A percentile compares a stretch with the other conserved stretches of the same genome.
Evolutionary conservation across 2,329 filamentous ascomycete genomes (phyloP).

Genomic region (Xylariaceae sp.): DNA sequence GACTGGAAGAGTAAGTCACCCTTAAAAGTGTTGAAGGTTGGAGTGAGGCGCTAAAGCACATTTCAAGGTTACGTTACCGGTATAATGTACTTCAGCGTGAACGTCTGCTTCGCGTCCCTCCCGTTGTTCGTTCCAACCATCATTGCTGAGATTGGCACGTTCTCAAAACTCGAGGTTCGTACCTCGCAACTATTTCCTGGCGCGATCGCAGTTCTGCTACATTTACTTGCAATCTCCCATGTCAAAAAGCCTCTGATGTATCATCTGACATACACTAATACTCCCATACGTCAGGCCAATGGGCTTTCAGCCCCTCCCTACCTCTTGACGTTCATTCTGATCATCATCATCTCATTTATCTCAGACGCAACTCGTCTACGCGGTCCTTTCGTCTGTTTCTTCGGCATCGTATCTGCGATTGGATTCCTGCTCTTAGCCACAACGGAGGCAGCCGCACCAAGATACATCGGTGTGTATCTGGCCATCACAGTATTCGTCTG

Average conservation of each 20-base stretch:
- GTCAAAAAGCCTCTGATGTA: too few relatives aligned
- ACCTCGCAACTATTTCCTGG: too few relatives aligned
- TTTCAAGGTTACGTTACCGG: constrained; percentile 15
- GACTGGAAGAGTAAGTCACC: constrained; percentile 20
- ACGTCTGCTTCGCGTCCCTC: constrained; percentile 30
- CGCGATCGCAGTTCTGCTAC: too few relatives aligned
- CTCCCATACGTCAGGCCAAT: constrained; percentile 24
- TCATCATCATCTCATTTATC: constrained; percentile 32
- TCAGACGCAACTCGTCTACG: constrained; percentile 35
- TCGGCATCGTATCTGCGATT: constrained; percentile 33
- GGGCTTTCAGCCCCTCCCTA: constrained; percentile 38
- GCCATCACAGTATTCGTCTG: constrained; percentile 36
- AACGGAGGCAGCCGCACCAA: constrained; percentile 27
- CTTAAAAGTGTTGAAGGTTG: neutral
- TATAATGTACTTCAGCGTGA: constrained; percentile 37
- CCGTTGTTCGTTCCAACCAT: constrained; percentile 32
- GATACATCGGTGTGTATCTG: constrained; percentile 37
- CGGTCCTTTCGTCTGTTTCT: constrained; percentile 35
- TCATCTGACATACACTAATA: too few relatives aligned
- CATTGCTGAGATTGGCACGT: constrained; percentile 33
- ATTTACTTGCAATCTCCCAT: too few relatives aligned
- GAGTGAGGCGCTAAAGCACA: neutral
- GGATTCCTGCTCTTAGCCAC: constrained; percentile 39
- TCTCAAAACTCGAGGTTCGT: constrained; percentile 23
- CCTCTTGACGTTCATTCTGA: constrained; percentile 36